These are phyloP conservation scores for Paracamarosporium sp. DNA, from an alignment of 2,329 filamentous ascomycete species.

Conservation along the genomic window DNA sequence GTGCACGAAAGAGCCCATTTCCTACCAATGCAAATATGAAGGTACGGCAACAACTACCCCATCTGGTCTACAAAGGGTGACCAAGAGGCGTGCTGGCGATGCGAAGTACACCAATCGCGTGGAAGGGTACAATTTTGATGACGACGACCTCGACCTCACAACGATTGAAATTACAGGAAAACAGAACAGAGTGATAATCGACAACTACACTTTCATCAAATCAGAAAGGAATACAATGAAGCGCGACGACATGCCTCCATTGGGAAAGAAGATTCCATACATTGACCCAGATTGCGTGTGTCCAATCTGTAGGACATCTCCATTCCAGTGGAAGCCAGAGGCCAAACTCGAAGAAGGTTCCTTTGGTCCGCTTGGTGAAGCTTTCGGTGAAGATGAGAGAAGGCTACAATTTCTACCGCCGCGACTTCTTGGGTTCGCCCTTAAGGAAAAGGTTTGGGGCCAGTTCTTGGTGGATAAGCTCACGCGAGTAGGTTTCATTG, in stretches of 20 bases:
- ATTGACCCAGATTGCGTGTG: slow-evolving; percentile 6
- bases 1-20: slow-evolving; percentile 1
- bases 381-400: not conserved
- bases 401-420: slow-evolving; percentile 10
- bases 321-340: not conserved
- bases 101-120: not conserved
- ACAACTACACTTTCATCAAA: slow-evolving; percentile 11
- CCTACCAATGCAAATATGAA: slow-evolving; percentile 7
- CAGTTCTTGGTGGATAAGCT: slow-evolving; percentile 10
- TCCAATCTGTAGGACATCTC: not conserved
- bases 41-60: slow-evolving; percentile 7
- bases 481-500: not conserved
- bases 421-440: slow-evolving; percentile 7
- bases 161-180: slow-evolving; percentile 3
- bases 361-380: not conserved
- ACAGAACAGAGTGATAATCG: slow-evolving; percentile 12
- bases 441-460: slow-evolving; percentile 9
- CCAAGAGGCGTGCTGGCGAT: not conserved
- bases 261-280: slow-evolving; percentile 2
- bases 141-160: slow-evolving; percentile 8
- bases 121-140: not conserved
- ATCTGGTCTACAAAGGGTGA: slow-evolving; percentile 1
- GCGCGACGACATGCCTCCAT: slow-evolving; percentile 1
- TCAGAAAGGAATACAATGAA: slow-evolving; percentile 12
- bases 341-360: slow-evolving; percentile 1